Conservation (phyloP, 75 land plant species). For the Pinus taeda region DNA sequence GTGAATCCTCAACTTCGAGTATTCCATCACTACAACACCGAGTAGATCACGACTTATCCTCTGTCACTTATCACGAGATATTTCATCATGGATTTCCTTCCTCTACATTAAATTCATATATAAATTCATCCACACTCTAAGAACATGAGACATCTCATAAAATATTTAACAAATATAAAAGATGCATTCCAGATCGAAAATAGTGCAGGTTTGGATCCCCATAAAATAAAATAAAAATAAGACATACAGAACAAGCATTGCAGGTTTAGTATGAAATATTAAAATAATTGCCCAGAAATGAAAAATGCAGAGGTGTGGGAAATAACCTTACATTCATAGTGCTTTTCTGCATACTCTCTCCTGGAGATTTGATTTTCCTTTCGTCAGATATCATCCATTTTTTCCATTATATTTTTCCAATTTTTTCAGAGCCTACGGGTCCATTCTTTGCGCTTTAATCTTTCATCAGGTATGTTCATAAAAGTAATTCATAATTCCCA, state of each 20-base stretch:
- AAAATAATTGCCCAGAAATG: background rate
- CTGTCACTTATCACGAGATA: conserved; percentile 28
- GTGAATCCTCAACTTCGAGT: background rate
- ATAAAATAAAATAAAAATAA: background rate
- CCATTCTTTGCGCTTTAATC: no score
- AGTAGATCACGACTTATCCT: conserved; percentile 10
- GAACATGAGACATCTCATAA: no score
- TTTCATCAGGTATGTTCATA: no score
- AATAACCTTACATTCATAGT: conserved; percentile 17
- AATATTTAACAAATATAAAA: background rate
- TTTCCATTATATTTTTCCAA: no score
- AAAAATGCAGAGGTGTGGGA: background rate
- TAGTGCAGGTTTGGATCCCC: background rate
- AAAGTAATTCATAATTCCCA: no score
- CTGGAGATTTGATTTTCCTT: background rate
- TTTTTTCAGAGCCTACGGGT: no score
- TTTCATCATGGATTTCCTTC: conserved; percentile 30
- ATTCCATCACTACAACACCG: background rate
- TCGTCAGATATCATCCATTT: background rate
- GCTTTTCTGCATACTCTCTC: background rate
- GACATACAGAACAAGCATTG: background rate
- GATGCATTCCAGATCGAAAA: background rate
- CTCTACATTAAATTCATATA: conserved; percentile 5
- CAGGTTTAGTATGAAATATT: background rate
- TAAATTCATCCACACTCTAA: background rate